Conservation (phyloP, 2,329 filamentous ascomycete species). For the Beauveria bassiana region DNA sequence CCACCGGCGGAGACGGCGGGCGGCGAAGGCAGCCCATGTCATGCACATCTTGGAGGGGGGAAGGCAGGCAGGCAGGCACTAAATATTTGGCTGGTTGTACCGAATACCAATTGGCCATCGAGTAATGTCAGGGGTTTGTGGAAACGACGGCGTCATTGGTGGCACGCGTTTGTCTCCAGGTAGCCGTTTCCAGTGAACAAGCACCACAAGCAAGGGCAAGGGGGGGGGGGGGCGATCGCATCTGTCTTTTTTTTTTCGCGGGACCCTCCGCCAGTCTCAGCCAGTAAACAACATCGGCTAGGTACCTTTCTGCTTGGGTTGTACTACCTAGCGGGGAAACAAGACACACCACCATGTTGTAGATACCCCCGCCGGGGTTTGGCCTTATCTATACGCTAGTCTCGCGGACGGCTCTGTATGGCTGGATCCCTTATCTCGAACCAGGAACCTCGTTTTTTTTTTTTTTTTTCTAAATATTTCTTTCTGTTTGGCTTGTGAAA, state of each 20-base stretch:
- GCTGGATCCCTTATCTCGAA: background rate
- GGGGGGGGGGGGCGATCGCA: background rate
- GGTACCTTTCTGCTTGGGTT: too few species aligned
- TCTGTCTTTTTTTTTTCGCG: background rate
- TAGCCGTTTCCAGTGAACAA: background rate
- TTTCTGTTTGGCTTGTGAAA: background rate
- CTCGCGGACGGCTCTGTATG: background rate
- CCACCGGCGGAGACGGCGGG: background rate
- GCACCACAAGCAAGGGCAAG: background rate
- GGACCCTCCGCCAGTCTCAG: background rate
- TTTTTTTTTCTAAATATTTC: too few species aligned
- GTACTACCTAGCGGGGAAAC: too few species aligned
- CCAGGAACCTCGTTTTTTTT: background rate
- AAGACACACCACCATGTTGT: too few species aligned
- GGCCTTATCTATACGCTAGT: background rate
- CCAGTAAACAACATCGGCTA: too few species aligned
- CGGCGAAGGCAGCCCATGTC: background rate
- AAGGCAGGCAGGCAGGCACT: background rate
- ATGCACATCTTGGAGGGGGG: background rate
- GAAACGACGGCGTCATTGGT: background rate
- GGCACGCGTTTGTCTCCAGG: background rate
- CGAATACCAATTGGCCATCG: background rate
- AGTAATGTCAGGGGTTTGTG: background rate
- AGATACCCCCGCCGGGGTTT: background rate
- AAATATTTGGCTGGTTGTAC: background rate